Base-by-base conservation (phyloP, 306 rosid species). In the Prunus salicina region DNA sequence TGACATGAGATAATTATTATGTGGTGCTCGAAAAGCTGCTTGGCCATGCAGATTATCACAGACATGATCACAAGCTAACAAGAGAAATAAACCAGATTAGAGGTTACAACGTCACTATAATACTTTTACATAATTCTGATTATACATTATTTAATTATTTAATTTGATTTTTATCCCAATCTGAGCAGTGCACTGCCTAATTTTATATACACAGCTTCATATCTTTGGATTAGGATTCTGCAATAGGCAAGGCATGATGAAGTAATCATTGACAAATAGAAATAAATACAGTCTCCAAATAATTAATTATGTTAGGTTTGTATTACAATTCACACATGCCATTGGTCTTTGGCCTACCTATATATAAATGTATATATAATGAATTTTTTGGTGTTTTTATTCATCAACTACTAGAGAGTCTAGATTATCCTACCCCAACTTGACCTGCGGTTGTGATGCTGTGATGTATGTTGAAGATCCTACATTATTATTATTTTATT, bases 391-490 rank as follows among this genome's bases (percentile, higher is more conserved):
- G 12, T 3, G 12, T 22, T 52, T 52, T 52, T 16, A 18, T 52
- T 52, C 58, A 6, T 52, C 58, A 52, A 52, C 58, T 18, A 18
- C 11, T n/a, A 52, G 22, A 6, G 58, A 52, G 16, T 49, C 53
- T 15, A 49, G 14, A 13, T 49, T 49, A 49, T 49, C 16, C 16
- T 13, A 5, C 16, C 53, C 53, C 18, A 13, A 49, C 15, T 38
- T 38, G 43, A 38, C 43, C 9, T 55, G 19, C 32, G 38, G 41
- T 62, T 15, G 22, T 30, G 67, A 16, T 62, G 1, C 19, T 62
- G 67, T 62, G 45, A 62, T 7, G 16, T 63, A 30, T 19, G 13
- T 27, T 71, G 75, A 71, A 71, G 75, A 52, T 53, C 73, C 61
- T 19, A 11, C 14, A 0, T 8, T 43, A 32, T 69, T 27, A 5